These are phyloP conservation scores for Xylaria curta DNA, from an alignment of 495 filamentous ascomycete genomes.

Conservation along the genomic window DNA sequence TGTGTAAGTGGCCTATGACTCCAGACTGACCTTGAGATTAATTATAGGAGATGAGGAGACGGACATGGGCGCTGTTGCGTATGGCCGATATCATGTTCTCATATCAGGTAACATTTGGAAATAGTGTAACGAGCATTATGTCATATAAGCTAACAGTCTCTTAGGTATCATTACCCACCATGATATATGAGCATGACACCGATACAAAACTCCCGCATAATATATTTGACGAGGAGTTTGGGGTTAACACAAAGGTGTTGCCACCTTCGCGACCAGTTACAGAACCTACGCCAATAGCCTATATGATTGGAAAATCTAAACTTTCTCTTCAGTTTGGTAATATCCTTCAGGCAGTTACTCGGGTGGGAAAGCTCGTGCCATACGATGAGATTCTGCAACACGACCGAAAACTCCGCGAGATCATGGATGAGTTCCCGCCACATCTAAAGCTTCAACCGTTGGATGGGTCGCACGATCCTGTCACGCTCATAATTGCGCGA, in stretches of 20 bases:
- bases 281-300: slow-evolving; percentile 86
- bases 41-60: slow-evolving; percentile 77
- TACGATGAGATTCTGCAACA: slow-evolving; percentile 85
- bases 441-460: slow-evolving; percentile 73
- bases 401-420: slow-evolving; percentile 74
- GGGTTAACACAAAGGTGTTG: slow-evolving; percentile 75
- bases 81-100: slow-evolving; percentile 87
- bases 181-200: slow-evolving; percentile 81
- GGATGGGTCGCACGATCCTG: slow-evolving; percentile 75
- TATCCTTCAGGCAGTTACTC: slow-evolving; percentile 58
- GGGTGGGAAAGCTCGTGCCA: slow-evolving; percentile 56
- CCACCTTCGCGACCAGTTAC: slow-evolving; percentile 74
- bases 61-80: slow-evolving; percentile 86
- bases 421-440: slow-evolving; percentile 68
- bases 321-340: slow-evolving; percentile 63
- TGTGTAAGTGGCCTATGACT: neutral
- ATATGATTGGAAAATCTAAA: slow-evolving; percentile 82
- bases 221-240: slow-evolving; percentile 92
- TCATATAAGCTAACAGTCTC: slow-evolving; percentile 40
- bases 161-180: slow-evolving; percentile 76
- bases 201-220: slow-evolving; percentile 89
- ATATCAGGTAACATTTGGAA: slow-evolving; percentile 62
- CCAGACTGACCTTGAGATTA: slow-evolving; percentile 14
- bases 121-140: too few species aligned
- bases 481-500: slow-evolving; percentile 80